phyloP scores from a whole-genome alignment of 1,284 basidiomycete species.

The Ustilago bromivora region DNA sequence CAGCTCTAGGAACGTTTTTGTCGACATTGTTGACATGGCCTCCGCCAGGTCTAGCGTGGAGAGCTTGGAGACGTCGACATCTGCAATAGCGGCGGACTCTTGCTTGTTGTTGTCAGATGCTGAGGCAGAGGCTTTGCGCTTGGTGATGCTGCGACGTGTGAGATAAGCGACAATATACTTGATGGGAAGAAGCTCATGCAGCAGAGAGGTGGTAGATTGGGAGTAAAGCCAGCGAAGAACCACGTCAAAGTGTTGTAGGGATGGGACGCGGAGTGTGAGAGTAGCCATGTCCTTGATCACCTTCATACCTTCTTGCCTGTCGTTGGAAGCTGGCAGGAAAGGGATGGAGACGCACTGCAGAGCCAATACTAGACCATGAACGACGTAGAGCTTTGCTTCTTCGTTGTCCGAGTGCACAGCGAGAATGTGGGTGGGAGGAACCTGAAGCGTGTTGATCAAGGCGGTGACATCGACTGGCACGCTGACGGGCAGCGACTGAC shows the following conservation, averaged over 20 bases:
- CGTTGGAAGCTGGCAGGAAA: constrained; percentile 22
- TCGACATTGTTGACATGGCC: constrained; percentile 42
- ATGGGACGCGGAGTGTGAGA: constrained; percentile 32
- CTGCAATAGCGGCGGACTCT: neutral
- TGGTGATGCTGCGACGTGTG: constrained; percentile 14
- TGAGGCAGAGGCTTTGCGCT: neutral
- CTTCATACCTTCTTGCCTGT: constrained; percentile 9
- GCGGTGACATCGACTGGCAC: constrained; percentile 33
- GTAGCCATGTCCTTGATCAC: constrained; percentile 23
- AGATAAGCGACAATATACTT: constrained; percentile 32
- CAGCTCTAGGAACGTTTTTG: constrained; percentile 27
- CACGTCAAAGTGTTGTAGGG: constrained; percentile 31
- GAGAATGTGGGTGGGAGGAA: constrained; percentile 41
- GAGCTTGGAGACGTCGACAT: constrained; percentile 7
- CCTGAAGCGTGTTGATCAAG: constrained; percentile 9
- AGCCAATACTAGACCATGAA: constrained; percentile 39
- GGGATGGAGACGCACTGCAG: constrained; percentile 55
- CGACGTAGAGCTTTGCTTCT: constrained; percentile 33
- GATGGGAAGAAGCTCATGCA: constrained; percentile 45
- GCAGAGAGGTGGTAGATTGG: constrained; percentile 34
- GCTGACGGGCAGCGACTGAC: constrained; percentile 18
- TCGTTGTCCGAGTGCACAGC: constrained; percentile 37
- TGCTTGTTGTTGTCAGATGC: neutral
- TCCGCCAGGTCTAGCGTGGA: constrained; percentile 27
- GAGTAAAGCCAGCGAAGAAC: constrained; percentile 47